These are phyloP conservation scores for Streptanthus diversifolius DNA, from an alignment of 345 rosid species.

Conservation along the genomic window DNA sequence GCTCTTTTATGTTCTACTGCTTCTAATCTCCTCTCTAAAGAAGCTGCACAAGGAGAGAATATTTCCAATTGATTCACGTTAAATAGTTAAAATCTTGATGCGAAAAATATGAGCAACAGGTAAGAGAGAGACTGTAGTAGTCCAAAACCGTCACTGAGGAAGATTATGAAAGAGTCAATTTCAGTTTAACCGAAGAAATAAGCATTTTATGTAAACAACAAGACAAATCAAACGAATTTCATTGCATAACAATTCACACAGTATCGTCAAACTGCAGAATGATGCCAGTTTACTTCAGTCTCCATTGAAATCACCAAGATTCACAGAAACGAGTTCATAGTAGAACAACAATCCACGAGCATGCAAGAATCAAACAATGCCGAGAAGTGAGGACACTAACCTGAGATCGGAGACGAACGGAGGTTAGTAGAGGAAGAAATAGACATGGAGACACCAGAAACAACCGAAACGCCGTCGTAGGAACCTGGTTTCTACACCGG, in stretches of 20 bases:
- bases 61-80: not conserved
- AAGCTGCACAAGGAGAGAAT: constrained; percentile 35
- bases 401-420: constrained; percentile 27
- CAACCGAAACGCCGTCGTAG: constrained; percentile 21
- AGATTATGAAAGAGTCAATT: not conserved
- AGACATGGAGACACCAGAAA: constrained; percentile 19
- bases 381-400: not conserved
- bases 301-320: constrained; percentile 2
- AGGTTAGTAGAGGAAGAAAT: constrained; percentile 13
- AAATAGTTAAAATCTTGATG: not conserved
- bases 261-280: not conserved
- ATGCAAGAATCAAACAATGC: constrained; percentile 19
- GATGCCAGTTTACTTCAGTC: not conserved
- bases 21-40: constrained; percentile 29
- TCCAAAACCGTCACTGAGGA: not conserved
- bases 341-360: not conserved
- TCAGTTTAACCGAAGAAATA: not conserved
- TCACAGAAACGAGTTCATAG: not conserved
- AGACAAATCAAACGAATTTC: not conserved
- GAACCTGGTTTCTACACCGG: constrained; percentile 9
- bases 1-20: constrained; percentile 18
- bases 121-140: not conserved
- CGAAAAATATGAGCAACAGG: not conserved
- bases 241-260: not conserved
- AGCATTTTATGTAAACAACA: not conserved